Evolutionary conservation across 108 stramenopile species (phyloP).

Genomic region (Conticribra guillardii): DNA sequence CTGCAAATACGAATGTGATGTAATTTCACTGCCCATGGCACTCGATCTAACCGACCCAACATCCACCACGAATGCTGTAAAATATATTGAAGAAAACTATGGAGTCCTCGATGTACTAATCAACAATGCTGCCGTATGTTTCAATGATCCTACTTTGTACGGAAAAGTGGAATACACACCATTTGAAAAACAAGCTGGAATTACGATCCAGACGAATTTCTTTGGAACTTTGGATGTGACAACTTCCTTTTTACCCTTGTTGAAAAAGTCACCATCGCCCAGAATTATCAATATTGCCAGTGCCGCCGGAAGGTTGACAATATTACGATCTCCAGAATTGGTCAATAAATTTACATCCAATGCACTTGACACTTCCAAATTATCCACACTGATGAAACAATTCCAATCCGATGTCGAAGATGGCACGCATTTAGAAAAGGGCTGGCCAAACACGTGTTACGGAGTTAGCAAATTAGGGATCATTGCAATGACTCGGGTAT

Average conservation of each 20-base stretch:
- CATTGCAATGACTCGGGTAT: slow-evolving; percentile 71
- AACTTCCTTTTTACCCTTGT: slow-evolving; percentile 43
- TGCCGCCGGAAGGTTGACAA: slow-evolving; percentile 61
- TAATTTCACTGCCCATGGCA: slow-evolving; percentile 29
- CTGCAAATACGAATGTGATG: slow-evolving; percentile 26
- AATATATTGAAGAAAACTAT: slow-evolving; percentile 38
- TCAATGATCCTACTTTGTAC: slow-evolving; percentile 70
- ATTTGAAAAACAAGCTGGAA: slow-evolving; percentile 59
- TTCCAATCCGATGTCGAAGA: slow-evolving; percentile 63
- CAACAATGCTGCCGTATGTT: slow-evolving; percentile 71
- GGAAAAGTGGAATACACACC: slow-evolving; percentile 58
- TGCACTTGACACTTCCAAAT: slow-evolving; percentile 31
- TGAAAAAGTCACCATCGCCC: slow-evolving; percentile 51
- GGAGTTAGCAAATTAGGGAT: slow-evolving; percentile 81
- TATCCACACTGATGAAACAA: slow-evolving; percentile 53
- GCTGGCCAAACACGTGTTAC: slow-evolving; percentile 86
- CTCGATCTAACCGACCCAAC: slow-evolving; percentile 45
- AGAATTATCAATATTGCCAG: slow-evolving; percentile 69
- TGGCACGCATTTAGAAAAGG: slow-evolving; percentile 57
- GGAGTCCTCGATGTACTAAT: slow-evolving; percentile 59
- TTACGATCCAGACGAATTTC: slow-evolving; percentile 63
- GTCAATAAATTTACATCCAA: slow-evolving; percentile 54
- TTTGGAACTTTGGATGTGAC: slow-evolving; percentile 58
- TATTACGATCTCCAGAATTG: slow-evolving; percentile 47
- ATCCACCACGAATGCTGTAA: slow-evolving; percentile 30